Evolutionary conservation across 2,329 filamentous ascomycete species (phyloP).

Genomic region (Fusarium guadeloupense): DNA sequence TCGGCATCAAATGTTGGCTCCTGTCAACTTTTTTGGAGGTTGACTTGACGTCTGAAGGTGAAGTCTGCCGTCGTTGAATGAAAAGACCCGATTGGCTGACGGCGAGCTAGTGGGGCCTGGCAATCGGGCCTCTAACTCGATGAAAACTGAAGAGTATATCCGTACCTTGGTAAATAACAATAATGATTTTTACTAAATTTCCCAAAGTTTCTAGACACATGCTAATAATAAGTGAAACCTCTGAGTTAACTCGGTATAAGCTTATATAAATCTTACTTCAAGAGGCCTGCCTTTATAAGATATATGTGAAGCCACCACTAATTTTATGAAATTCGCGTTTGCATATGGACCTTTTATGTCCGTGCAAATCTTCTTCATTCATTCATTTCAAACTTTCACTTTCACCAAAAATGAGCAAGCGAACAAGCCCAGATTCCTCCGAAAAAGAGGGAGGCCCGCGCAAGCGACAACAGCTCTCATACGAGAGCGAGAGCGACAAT

Average conservation of each 20-base stretch:
- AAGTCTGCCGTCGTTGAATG: slow-evolving; percentile 32
- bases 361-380: neutral
- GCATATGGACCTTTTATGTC: no score
- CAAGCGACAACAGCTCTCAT: slow-evolving; percentile 33
- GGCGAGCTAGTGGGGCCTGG: accelerated
- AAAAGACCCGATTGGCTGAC: slow-evolving; percentile 35
- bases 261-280: no score
- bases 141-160: no score
- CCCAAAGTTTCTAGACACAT: no score
- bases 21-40: slow-evolving; percentile 42
- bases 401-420: slow-evolving; percentile 23
- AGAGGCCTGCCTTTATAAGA: no score
- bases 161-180: no score
- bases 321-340: no score
- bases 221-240: no score
- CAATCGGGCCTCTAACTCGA: neutral
- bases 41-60: slow-evolving; percentile 41
- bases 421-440: slow-evolving; percentile 5
- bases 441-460: slow-evolving; percentile 14
- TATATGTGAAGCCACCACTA: no score
- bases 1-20: slow-evolving; percentile 36
- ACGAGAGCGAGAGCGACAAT: neutral
- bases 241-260: no score
- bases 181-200: no score
- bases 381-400: neutral